These are phyloP conservation scores for Alternaria angustiovoidea DNA, from an alignment of 2,329 filamentous ascomycete genomes.

Conservation along the genomic window DNA sequence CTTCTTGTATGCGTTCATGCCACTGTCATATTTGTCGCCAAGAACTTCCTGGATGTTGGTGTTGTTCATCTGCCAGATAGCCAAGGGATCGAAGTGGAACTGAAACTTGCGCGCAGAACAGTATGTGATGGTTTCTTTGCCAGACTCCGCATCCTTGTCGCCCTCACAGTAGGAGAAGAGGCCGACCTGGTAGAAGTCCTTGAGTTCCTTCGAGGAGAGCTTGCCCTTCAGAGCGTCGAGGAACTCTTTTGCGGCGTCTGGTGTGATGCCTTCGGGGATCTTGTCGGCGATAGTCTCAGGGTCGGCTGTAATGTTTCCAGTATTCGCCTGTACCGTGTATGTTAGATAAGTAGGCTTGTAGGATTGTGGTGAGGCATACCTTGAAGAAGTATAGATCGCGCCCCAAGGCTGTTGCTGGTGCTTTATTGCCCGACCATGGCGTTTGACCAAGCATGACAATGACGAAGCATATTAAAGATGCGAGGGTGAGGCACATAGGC, in stretches of 20 bases:
- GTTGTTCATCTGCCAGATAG: constrained; percentile 68
- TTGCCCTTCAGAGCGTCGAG: constrained; percentile 51
- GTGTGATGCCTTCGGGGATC: constrained; percentile 36
- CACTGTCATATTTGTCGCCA: constrained; percentile 70
- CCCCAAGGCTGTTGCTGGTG: constrained; percentile 52
- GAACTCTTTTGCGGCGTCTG: constrained; percentile 47
- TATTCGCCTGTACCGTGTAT: constrained; percentile 38
- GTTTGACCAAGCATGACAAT: constrained; percentile 67
- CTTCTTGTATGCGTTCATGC: constrained; percentile 75
- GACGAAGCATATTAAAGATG: constrained; percentile 73
- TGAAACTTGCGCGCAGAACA: constrained; percentile 77
- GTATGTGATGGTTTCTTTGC: constrained; percentile 57
- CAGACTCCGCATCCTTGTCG: constrained; percentile 60
- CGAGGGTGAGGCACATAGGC: constrained; percentile 83
- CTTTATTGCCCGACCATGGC: constrained; percentile 50
- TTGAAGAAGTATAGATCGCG: constrained; percentile 64
- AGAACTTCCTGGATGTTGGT: constrained; percentile 62
- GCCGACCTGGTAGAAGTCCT: constrained; percentile 80
- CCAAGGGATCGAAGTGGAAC: constrained; percentile 78
- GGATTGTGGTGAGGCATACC: constrained; percentile 60
- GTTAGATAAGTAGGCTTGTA: constrained; percentile 20
- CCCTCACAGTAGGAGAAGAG: constrained; percentile 88
- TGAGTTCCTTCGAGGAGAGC: constrained; percentile 60
- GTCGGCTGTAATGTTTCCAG: constrained; percentile 63
- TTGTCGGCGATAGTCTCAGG: constrained; percentile 49